Conservation (phyloP, 768 basidiomycete species). For the Kwoniella sp. region DNA sequence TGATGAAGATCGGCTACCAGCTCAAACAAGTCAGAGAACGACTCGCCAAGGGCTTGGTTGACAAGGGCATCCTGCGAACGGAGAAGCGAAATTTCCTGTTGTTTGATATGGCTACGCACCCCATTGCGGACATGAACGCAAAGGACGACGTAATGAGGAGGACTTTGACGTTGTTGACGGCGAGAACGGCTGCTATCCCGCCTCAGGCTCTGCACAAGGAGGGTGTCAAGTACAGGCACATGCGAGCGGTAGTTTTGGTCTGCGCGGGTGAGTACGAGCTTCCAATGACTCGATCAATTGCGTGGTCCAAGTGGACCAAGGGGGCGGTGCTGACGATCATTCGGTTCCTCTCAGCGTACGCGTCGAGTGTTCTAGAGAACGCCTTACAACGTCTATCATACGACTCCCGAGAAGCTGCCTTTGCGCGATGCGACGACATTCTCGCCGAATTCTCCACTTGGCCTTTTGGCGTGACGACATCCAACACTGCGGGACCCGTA, state of each 20-base stretch:
- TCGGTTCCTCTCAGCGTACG: slow-evolving; percentile 64
- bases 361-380: slow-evolving; percentile 93
- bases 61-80: slow-evolving; percentile 97
- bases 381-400: slow-evolving; percentile 84
- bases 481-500: slow-evolving; percentile 58
- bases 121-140: slow-evolving; percentile 85
- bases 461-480: slow-evolving; percentile 70
- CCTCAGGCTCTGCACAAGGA: slow-evolving; percentile 70
- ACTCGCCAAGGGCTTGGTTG: slow-evolving; percentile 92
- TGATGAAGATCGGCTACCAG: slow-evolving; percentile 99
- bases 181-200: slow-evolving; percentile 78
- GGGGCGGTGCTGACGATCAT: neutral
- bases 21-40: slow-evolving; percentile 98
- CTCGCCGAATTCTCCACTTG: slow-evolving; percentile 85
- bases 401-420: slow-evolving; percentile 90
- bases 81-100: slow-evolving; percentile 98
- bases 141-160: slow-evolving; percentile 83
- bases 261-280: slow-evolving; percentile 62
- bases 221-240: slow-evolving; percentile 74
- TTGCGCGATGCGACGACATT: slow-evolving; percentile 90
- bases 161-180: slow-evolving; percentile 74
- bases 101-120: slow-evolving; percentile 99
- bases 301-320: neutral
- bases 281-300: too few relatives aligned
- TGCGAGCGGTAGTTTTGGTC: slow-evolving; percentile 79